These are phyloP conservation scores for Aspergillus niger DNA, from an alignment of 2,329 filamentous ascomycete genomes.

Conservation along the genomic window DNA sequence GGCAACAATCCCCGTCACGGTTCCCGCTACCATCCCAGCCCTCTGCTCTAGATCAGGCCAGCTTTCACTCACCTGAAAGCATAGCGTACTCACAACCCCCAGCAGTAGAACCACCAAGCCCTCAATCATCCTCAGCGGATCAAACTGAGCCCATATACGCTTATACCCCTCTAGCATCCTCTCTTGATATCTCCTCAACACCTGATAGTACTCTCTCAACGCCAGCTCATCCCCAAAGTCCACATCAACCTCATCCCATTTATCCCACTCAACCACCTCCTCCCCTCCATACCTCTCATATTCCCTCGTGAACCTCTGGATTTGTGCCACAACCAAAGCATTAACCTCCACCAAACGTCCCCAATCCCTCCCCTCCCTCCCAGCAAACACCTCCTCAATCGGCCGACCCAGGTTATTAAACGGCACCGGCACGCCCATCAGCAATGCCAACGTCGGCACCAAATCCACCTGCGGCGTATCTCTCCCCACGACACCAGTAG, in stretches of 20 bases:
- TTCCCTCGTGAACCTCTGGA: slow-evolving; percentile 80
- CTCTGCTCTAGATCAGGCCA: neutral
- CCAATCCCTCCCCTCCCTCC: slow-evolving; percentile 67
- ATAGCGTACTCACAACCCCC: slow-evolving; percentile 63
- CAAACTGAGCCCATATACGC: slow-evolving; percentile 85
- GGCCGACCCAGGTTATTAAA: slow-evolving; percentile 92
- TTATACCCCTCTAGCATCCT: slow-evolving; percentile 78
- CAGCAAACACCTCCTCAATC: slow-evolving; percentile 91
- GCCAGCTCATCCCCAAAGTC: neutral
- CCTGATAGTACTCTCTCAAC: neutral
- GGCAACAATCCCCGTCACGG: neutral
- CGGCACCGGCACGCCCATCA: slow-evolving; percentile 87
- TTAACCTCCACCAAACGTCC: slow-evolving; percentile 74
- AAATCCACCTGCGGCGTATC: slow-evolving; percentile 76
- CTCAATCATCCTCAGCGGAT: slow-evolving; percentile 78
- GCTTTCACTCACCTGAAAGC: neutral
- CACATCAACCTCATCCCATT: neutral
- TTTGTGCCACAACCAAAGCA: slow-evolving; percentile 76
- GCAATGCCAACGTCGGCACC: slow-evolving; percentile 82
- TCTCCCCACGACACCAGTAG: neutral
- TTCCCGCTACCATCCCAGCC: neutral
- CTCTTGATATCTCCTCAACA: slow-evolving; percentile 64
- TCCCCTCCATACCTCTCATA: slow-evolving; percentile 58
- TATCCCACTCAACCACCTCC: neutral
- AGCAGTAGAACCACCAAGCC: slow-evolving; percentile 48